Conservation (phyloP, 139 green algal species). For the Penium margaritaceum region DNA sequence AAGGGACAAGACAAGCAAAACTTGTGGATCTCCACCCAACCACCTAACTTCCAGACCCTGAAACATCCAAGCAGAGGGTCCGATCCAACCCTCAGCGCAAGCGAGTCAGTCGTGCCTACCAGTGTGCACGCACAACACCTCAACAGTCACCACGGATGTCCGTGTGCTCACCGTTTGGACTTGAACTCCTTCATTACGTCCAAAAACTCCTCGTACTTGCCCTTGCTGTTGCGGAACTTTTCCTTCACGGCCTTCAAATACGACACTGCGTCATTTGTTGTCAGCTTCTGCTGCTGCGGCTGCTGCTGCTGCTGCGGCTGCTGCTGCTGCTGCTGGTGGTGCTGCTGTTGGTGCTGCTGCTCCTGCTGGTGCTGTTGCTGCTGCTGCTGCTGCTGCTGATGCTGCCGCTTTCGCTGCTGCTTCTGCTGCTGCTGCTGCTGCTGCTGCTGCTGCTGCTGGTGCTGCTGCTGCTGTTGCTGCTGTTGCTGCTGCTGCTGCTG, state of each 20-base stretch:
- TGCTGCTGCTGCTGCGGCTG: constrained; percentile 13
- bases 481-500: neutral
- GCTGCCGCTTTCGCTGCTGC: neutral
- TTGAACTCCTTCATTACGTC: constrained; percentile 99
- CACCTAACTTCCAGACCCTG: too few relatives aligned
- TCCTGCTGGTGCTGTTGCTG: constrained; percentile 20
- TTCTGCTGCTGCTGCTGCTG: neutral
- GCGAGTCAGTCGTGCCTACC: too few relatives aligned
- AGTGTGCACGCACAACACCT: too few relatives aligned
- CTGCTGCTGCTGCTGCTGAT: constrained; percentile 11
- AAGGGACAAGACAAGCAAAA: too few relatives aligned
- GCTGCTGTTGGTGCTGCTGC: constrained; percentile 19
- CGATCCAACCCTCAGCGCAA: too few relatives aligned
- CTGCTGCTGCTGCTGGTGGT: neutral
- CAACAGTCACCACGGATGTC: too few relatives aligned
- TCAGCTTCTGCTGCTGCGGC: constrained; percentile 42
- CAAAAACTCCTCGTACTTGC: constrained; percentile 90
- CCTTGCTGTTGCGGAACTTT: constrained; percentile 69
- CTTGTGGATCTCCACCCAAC: too few relatives aligned
- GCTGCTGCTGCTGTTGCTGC: neutral
- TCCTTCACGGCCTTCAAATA: constrained; percentile 79
- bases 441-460: neutral
- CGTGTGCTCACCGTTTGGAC: constrained; percentile 71
- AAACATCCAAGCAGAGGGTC: too few relatives aligned
- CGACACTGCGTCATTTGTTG: constrained; percentile 68